Evolutionary conservation across 805 yeast species (phyloP), one percentile per base, ranked within the genome.

Genomic region (Brettanomyces custersianus): DNA sequence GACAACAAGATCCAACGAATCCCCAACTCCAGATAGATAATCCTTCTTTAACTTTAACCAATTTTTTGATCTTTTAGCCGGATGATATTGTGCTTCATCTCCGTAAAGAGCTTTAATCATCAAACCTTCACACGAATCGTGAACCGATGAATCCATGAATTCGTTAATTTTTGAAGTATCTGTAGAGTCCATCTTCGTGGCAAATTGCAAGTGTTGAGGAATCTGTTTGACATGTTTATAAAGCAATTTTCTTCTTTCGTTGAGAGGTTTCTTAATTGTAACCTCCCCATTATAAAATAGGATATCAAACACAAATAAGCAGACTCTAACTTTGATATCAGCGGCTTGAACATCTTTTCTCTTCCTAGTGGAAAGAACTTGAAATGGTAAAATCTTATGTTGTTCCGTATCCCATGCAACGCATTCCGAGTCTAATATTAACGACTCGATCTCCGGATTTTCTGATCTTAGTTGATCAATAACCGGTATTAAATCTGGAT

Each of bases 31-130:
- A 13, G 83, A 84, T 33, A 92, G 66, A 50, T 92, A 92, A 60
- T 92, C 98, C 58, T 92, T 92, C 59, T 92, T 92, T 53, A 92
- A 65, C 53, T 92, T 92, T 43, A 92, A 68, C 98, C 98, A 92
- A 57, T 92, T 88, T 39, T 95, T 68, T 2, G 95, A 84, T 54
- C 98, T 71, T 57, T 90, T 90, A 18, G 95, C 83, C 16, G 98
- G 98, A 60, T 92, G 95, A 55, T 92, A 92, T 36, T 64, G 73
- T 3, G 94, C 80, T 33, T 87, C 95, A 10, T 56, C 56, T 1
- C 95, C 94, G 38, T 82, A 80, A 25, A 90, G 62, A 59, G 85
- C 76, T 55, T 92, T 92, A 29, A 92, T 88, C 98, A 92, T 92
- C 35, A 92, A 67, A 0, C 98, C 98, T 58, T 92, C 98, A 55